Base-by-base conservation (phyloP, 352 stramenopile species). In the Globisporangium irregulare region DNA sequence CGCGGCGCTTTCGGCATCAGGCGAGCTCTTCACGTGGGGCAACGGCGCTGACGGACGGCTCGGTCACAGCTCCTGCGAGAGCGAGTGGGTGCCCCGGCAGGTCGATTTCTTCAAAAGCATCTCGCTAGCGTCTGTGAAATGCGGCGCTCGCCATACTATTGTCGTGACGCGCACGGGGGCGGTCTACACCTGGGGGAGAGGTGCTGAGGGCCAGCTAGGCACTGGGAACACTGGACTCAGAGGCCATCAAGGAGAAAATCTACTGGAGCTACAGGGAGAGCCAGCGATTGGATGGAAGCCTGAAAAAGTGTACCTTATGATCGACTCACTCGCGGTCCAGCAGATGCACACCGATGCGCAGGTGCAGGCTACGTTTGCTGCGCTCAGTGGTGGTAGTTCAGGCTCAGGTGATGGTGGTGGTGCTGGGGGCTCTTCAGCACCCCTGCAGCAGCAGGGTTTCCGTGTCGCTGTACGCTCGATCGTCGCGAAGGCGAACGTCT, bases 11-110 rank as follows among this genome's bases (percentile, higher is more conserved):
- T 79, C 82, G 25, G 64, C 72, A 2, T 71, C 77, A 0, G 85
- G 84, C 6, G 76, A 90, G 46, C 65, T 91, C 0, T 91, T 88
- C 50, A 89, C 83, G 38, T 93, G 85, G 85, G 82, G 85, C 4
- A 83, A 79, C 27, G 81, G 81, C 0, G 70, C 78, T 0, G 75
- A 90, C 32, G 82, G 85, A 9, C 85, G 91, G 54, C 69, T 93
- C 2, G 85, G 85, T 0, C 82, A 93, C 25, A 72, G 71, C 14
- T 48, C 24, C 2, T 60, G 50, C 27, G 73, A 79, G 14, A 93
- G 81, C 69, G 84, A 91, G 55, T 93, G 82, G 84, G 66, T 76
- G 5, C 84, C 84, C 2, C 73, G 78, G 1, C 77, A 86, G 50
- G 72, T 93, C 12, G 66, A 76, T 7, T 83, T 73, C 65, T 89